Base-by-base conservation (phyloP, 176 grass and related monocot species). In the Chrysopogon serrulatus region DNA sequence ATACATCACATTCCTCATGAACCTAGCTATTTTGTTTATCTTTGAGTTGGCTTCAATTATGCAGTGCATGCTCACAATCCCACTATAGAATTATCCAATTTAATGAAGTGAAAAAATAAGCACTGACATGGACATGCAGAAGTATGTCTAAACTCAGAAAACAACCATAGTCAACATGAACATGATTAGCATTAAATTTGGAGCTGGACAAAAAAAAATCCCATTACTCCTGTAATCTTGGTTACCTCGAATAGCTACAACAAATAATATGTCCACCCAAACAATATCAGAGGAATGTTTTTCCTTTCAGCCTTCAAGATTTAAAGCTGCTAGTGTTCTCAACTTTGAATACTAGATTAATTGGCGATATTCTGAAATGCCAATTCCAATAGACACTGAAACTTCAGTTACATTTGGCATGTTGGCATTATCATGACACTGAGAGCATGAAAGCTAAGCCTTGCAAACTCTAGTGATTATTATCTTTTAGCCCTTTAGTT, bases 1-100 rank as follows among this genome's bases (percentile, higher is more conserved):
- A 99, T 35, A n/a, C 28, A 21, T 87, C 21, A 18, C 45, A 78
- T 74, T 87, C 13, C 36, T 61, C 30, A 17, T 43, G n/a, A 77
- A 51, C 48, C 49, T 45, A 49, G 3, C 4, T 31, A 26, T 35
- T 87, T 60, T 73, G 31, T 73, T 86, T 65, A 64, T 71, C 8
- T 39, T 71, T 45, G 36, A 78, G 69, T 86, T 66, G 31, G 19
- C 36, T 65, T 78, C 39, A 67, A 32, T 79, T 69, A 68, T 19
- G 1, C 54, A 75, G 16, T 70, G 8, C 21, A 44, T 66, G 62
- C 26, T 2, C 0, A 16, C 8, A 47, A 51, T 71, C 19, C 2
- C 0, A 23, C 12, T 61, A 64, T 32, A 61, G 24, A 34, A 8
- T 23, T 35, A 35, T 44, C 40, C 47, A 57, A 72, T 66, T 72